phyloP scores from a whole-genome alignment of 768 basidiomycete species.

The Pleurotus cornucopiae region DNA sequence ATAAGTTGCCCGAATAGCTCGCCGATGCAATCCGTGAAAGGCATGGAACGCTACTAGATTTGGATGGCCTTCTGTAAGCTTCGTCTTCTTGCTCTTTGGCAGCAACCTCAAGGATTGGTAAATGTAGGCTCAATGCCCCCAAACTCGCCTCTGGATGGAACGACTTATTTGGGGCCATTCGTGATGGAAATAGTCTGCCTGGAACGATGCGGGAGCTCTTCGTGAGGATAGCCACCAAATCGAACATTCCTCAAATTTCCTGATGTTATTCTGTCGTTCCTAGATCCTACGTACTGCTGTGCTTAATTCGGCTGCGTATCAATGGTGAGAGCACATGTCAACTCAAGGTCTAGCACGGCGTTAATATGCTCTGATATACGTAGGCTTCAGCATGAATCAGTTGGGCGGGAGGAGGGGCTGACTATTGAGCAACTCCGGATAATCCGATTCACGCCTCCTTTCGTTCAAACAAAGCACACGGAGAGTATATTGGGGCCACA shows the following conservation, averaged over 20 bases:
- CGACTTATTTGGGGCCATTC: slow-evolving; percentile 25
- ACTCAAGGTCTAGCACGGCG: too few species aligned
- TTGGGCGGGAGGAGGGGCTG: slow-evolving; percentile 25
- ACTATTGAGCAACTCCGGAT: slow-evolving; percentile 23
- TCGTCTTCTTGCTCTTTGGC: not conserved
- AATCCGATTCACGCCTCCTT: slow-evolving; percentile 19
- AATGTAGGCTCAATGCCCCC: slow-evolving; percentile 23
- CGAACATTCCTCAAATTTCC: not conserved
- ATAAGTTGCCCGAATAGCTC: slow-evolving; percentile 18
- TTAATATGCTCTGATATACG: not conserved
- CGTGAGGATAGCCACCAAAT: slow-evolving; percentile 15
- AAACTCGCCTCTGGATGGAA: slow-evolving; percentile 29
- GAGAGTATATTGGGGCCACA: slow-evolving; percentile 16
- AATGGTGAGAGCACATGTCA: slow-evolving; percentile 17
- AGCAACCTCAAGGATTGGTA: not conserved
- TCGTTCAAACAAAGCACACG: slow-evolving; percentile 11
- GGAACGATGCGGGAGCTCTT: slow-evolving; percentile 31
- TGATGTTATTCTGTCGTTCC: not conserved
- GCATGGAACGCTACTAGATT: slow-evolving; percentile 29
- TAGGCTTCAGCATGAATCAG: slow-evolving; percentile 28
- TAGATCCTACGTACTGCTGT: slow-evolving; percentile 18
- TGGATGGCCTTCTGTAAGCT: slow-evolving; percentile 34
- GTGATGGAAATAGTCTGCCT: slow-evolving; percentile 23
- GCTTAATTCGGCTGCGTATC: slow-evolving; percentile 24
- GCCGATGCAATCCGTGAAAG: slow-evolving; percentile 32